These are phyloP conservation scores for Lactifluus hygrophoroides DNA, from an alignment of 768 basidiomycete genomes.

Conservation along the genomic window DNA sequence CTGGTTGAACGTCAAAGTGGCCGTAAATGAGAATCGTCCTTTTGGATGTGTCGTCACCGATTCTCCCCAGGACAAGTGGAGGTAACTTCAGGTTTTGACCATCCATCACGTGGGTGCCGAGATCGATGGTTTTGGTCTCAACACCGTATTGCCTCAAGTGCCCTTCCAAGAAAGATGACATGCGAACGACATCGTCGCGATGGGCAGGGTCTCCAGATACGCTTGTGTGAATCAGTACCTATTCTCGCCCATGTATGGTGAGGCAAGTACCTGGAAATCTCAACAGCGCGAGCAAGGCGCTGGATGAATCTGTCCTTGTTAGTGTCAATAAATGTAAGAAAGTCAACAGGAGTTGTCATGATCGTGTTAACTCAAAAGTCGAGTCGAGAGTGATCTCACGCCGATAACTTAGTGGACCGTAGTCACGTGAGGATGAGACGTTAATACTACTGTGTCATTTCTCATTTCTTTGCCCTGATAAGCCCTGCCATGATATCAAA, in stretches of 20 bases:
- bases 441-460: no score
- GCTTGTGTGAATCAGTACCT: constrained; percentile 25
- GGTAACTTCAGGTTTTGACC: constrained; percentile 70
- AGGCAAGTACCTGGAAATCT: constrained; percentile 57
- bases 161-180: constrained; percentile 74
- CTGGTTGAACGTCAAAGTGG: constrained; percentile 94
- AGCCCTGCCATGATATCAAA: constrained; percentile 91
- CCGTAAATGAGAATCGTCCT: constrained; percentile 92
- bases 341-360: constrained; percentile 31
- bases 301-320: constrained; percentile 69
- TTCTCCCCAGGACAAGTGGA: constrained; percentile 70
- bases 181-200: constrained; percentile 70
- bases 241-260: background rate
- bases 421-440: no score
- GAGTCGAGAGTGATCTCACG: no score
- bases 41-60: constrained; percentile 81
- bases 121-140: constrained; percentile 60
- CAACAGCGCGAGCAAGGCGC: constrained; percentile 72
- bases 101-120: constrained; percentile 68
- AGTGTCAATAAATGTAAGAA: constrained; percentile 49
- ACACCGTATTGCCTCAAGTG: constrained; percentile 75
- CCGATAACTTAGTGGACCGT: no score
- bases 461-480: constrained; percentile 46
- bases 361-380: background rate
- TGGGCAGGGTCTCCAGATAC: constrained; percentile 63